Percentiles rank a stretch among this genome's conserved stretches.
Evolutionary conservation across 2,329 filamentous ascomycete genomes (phyloP).

Genomic region (Paradendryphiella salina): DNA sequence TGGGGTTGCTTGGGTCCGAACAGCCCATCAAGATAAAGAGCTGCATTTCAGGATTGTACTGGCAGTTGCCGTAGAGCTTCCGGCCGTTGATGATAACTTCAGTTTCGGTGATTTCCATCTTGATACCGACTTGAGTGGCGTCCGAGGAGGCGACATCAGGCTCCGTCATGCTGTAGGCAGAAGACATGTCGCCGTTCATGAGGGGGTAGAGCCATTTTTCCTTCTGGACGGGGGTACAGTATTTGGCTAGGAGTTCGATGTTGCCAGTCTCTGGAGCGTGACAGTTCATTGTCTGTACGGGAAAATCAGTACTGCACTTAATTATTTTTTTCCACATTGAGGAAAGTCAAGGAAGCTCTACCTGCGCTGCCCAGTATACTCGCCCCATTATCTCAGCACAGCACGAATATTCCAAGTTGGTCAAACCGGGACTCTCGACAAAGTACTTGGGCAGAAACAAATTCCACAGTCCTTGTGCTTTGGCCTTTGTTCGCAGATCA

Average conservation of each 20-base stretch:
- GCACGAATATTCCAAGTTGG: constrained; percentile 53
- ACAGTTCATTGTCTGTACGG: constrained; percentile 49
- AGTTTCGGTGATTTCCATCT: constrained; percentile 44
- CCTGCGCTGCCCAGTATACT: constrained; percentile 53
- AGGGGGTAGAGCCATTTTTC: constrained; percentile 55
- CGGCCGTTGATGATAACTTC: constrained; percentile 50
- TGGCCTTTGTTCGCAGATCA: constrained; percentile 50
- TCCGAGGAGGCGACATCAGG: constrained; percentile 56
- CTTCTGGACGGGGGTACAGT: constrained; percentile 56
- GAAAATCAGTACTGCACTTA: constrained; percentile 1
- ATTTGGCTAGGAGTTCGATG: constrained; percentile 58
- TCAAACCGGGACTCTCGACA: constrained; percentile 50
- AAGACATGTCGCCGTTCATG: constrained; percentile 54
- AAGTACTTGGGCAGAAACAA: constrained; percentile 50
- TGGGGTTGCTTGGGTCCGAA: constrained; percentile 47
- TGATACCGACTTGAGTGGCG: constrained; percentile 53
- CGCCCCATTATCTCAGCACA: constrained; percentile 54
- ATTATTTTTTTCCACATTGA: too few relatives aligned
- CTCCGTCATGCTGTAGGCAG: constrained; percentile 58
- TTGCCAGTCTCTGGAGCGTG: constrained; percentile 57
- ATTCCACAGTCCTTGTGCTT: constrained; percentile 47
- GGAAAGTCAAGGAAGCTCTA: constrained; percentile 4
- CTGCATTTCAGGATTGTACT: constrained; percentile 45
- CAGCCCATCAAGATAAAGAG: constrained; percentile 47
- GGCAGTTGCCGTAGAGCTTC: constrained; percentile 49